Percentiles rank a stretch among this genome's conserved stretches.
phyloP scores from a whole-genome alignment of 192 early-diverging fungal species.

The Dimargaris xerosporica region DNA sequence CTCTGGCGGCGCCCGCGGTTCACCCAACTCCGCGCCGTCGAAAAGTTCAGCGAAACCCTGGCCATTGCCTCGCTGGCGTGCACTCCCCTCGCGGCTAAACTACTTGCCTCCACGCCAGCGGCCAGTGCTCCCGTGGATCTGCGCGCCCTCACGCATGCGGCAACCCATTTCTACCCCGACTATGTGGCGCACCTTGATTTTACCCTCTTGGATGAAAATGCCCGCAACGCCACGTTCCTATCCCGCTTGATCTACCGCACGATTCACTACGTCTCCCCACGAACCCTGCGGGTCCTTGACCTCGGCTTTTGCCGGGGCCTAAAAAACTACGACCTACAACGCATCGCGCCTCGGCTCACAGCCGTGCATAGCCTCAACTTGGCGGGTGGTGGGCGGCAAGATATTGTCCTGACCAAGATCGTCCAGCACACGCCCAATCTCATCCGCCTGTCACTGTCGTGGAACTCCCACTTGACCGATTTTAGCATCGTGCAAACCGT shows the following conservation, averaged over 20 bases:
- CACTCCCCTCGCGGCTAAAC: no score
- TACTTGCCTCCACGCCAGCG: no score
- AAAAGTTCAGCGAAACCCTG: conserved; percentile 19
- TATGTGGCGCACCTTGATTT: conserved; percentile 10
- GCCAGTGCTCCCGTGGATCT: conserved; percentile 10
- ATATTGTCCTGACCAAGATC: conserved; percentile 40
- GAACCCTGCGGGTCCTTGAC: conserved; percentile 28
- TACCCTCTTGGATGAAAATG: conserved; percentile 18
- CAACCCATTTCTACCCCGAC: conserved; percentile 9
- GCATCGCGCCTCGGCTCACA: conserved; percentile 27
- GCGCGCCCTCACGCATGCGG: conserved; percentile 15
- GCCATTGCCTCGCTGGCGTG: conserved; percentile 11
- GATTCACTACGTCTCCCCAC: conserved; percentile 16
- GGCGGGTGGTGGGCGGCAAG: conserved; percentile 33
- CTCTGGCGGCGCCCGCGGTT: conserved; percentile 34
- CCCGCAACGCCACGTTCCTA: conserved; percentile 14
- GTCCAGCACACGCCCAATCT: conserved; percentile 27
- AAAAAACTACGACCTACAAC: conserved; percentile 37
- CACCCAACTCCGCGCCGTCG: conserved; percentile 20
- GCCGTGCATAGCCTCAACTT: conserved; percentile 30
- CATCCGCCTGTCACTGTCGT: conserved; percentile 32
- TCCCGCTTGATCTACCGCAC: conserved; percentile 13
- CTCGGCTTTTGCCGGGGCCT: conserved; percentile 40
- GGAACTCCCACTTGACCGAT: conserved; percentile 35
- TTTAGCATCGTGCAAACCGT: conserved; percentile 38